phyloP scores from a whole-genome alignment of 2,329 filamentous ascomycete species.

The Iodosphaeria phyllophila region DNA sequence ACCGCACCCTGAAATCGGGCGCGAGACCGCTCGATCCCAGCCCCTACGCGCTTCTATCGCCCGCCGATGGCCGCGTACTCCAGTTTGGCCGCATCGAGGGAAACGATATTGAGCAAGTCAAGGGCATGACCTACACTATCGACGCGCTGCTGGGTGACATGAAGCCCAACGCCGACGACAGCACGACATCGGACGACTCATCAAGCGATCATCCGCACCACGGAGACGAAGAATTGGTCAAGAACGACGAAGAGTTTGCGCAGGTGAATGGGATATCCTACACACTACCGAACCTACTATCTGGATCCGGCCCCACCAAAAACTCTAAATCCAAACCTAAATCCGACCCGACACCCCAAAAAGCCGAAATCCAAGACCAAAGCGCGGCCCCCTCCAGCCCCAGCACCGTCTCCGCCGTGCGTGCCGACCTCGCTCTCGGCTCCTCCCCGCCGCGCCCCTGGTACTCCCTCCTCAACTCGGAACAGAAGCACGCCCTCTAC shows the following conservation, averaged over 20 bases:
- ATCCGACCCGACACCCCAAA: too few species aligned
- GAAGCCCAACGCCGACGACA: conserved; percentile 21
- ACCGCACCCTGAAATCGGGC: conserved; percentile 81
- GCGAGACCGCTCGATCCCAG: conserved; percentile 70
- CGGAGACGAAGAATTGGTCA: conserved; percentile 51
- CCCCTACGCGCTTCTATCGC: conserved; percentile 63
- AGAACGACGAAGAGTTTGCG: conserved; percentile 81
- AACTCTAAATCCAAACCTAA: conserved; percentile 21
- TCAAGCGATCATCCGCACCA: too few species aligned
- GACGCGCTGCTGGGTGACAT: conserved; percentile 72
- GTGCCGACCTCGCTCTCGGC: conserved; percentile 62
- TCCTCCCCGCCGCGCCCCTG: conserved; percentile 50
- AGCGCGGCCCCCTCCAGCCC: conserved; percentile 43
- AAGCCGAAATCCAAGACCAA: conserved; percentile 46
- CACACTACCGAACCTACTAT: conserved; percentile 70
- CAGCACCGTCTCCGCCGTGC: conserved; percentile 65
- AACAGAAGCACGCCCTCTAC: conserved; percentile 58
- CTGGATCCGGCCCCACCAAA: conserved; percentile 48
- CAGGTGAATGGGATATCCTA: conserved; percentile 90
- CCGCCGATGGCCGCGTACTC: conserved; percentile 76
- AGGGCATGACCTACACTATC: conserved; percentile 93
- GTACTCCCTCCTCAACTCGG: conserved; percentile 46
- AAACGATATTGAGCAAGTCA: conserved; percentile 94
- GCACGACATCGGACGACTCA: conserved; percentile 10
- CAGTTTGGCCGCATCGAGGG: conserved; percentile 86